Base-by-base conservation (phyloP, 164 flowering plant species). In the Pachysandra terminalis region DNA sequence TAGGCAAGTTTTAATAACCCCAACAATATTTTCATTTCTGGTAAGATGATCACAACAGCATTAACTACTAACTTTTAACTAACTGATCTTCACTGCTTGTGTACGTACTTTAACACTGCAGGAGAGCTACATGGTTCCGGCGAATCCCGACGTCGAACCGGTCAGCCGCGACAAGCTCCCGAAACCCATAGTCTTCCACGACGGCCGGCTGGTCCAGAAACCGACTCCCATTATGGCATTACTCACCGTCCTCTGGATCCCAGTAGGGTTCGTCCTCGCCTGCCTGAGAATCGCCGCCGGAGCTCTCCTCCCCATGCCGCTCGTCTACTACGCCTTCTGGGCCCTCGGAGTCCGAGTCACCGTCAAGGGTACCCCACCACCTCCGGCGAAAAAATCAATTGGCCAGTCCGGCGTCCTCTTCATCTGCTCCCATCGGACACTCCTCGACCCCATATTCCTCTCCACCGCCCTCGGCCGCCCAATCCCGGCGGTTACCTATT, bases 391-490 rank as follows among this genome's bases (percentile, higher is more conserved):
- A 24, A 80, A 74, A 19, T 82, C 86, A 8, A 35, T 19, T 0
- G 73, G 78, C 49, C 70, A 72, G 12, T 56, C 79, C 14, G 88
- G 90, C 12, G 85, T 83, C 24, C 86, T 86, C 74, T 86, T 82
- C 80, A 76, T 86, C 41, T 84, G 90, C 79, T 81, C 90, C 52
- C 87, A 86, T 69, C 26, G 90, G 19, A 84, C 86, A 6, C 84
- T 86, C 53, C 84, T 86, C 48, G 90, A 86, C 76, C 86, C 87
- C 9, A 76, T 84, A 13, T 80, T 86, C 75, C 81, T 83, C 61
- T 83, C 87, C 51, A 73, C 81, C 2, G 85, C 84, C 5, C 80
- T 86, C 14, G 82, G 90, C 35, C 85, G 85, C 0, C 83, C 83
- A 0, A 79, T 86, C 48, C 81, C 85, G 1, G 85, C 87, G 2